Percentiles rank a stretch among this genome's conserved stretches.
Conservation (phyloP, 1,284 basidiomycete species). For the Malassezia obtusa region DNA sequence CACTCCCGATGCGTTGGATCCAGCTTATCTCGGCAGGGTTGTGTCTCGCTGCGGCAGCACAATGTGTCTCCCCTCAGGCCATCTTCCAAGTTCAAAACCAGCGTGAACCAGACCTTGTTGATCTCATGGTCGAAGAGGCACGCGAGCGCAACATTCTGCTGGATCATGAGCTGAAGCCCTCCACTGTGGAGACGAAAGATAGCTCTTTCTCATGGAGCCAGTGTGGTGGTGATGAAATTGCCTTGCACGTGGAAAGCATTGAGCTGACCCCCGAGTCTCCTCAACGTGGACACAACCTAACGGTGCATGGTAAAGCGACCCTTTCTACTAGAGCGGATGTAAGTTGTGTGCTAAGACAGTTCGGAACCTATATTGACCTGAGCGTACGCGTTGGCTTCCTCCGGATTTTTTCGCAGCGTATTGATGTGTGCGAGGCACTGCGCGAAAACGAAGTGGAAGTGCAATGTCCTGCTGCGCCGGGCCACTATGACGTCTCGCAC, state of each 20-base stretch:
- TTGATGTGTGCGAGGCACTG: conserved; percentile 41
- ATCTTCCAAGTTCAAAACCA: background rate
- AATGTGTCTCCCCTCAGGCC: background rate
- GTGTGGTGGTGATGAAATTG: conserved; percentile 29
- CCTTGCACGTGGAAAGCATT: conserved; percentile 31
- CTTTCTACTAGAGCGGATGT: conserved; percentile 29
- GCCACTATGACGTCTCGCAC: conserved; percentile 36
- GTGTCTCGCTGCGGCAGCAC: background rate
- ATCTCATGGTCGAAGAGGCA: conserved; percentile 5
- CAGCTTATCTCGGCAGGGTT: background rate
- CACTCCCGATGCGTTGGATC: background rate
- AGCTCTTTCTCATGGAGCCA: conserved; percentile 35
- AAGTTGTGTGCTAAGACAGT: conserved; percentile 12
- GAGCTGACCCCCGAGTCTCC: conserved; percentile 41
- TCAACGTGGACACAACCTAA: conserved; percentile 40
- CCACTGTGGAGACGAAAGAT: background rate
- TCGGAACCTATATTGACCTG: conserved; percentile 37
- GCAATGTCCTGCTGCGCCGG: conserved; percentile 38
- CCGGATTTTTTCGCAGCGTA: conserved; percentile 27
- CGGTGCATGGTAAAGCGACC: conserved; percentile 33
- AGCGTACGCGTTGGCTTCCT: conserved; percentile 43
- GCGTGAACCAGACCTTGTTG: conserved; percentile 6
- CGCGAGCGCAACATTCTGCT: conserved; percentile 1
- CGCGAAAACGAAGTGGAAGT: conserved; percentile 35
- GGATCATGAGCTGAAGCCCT: background rate